Percentiles rank a stretch among this genome's conserved stretches.
Evolutionary conservation across 2,329 filamentous ascomycete species (phyloP).

Genomic region (Fusarium sp.): DNA sequence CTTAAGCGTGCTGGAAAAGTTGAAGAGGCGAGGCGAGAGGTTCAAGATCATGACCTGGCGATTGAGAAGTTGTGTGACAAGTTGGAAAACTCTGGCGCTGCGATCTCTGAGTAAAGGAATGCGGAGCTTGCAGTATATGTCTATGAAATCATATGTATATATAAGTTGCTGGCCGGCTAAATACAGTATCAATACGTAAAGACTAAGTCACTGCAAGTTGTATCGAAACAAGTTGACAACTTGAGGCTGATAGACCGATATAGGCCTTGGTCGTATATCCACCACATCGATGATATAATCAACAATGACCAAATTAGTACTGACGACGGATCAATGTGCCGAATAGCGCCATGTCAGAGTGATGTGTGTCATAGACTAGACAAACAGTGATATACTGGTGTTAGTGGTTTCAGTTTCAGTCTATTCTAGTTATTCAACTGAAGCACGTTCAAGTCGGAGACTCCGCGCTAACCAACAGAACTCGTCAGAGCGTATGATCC

Average conservation of each 20-base stretch:
- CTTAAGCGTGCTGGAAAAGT: background rate
- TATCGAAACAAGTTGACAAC: accelerated
- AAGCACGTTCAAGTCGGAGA: background rate
- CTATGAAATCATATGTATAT: accelerated
- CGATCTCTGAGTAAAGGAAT: background rate
- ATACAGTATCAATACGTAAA: background rate
- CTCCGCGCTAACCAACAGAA: background rate
- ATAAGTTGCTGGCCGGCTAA: too few relatives aligned
- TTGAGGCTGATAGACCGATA: background rate
- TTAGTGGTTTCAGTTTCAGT: slow-evolving; percentile 29
- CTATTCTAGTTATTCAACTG: background rate
- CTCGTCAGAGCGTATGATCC: background rate
- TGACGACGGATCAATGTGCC: background rate
- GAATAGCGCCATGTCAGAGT: background rate
- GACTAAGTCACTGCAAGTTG: background rate
- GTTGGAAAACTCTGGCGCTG: background rate
- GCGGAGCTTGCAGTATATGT: background rate
- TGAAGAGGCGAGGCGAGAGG: background rate
- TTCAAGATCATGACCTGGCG: background rate
- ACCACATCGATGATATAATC: background rate
- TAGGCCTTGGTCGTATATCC: background rate
- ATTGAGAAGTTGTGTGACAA: background rate
- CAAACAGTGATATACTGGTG: background rate
- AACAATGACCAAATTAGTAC: background rate
- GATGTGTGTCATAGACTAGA: background rate